Evolutionary conservation across 805 yeast genomes (phyloP), one percentile per base, ranked within the genome.

Genomic region (Kodamaea lidongshanica): DNA sequence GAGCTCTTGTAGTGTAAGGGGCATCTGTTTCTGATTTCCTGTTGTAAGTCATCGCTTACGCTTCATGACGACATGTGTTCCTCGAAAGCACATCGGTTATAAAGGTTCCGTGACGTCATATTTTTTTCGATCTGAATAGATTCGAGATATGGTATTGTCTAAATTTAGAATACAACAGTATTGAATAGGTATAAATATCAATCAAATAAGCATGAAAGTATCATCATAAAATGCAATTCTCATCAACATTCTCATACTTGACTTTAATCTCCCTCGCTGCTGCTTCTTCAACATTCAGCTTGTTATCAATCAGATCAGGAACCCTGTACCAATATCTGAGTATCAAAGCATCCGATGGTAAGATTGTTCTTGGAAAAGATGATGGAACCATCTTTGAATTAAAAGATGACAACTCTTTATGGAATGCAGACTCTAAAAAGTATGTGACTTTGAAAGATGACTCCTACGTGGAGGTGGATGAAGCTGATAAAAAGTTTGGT

Each of bases 281-380:
- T 16, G 52, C 58, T 12, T 52, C 47, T 7, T 39, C 35, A 29
- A 30, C 42, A 12, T 41, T 53, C 32, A 27, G 36, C 15, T 38
- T 47, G 11, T 29, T 49, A 17, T 34, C 46, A 19, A 48, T 52
- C 19, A 44, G 46, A 24, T 52, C 58, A 6, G 59, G 55, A 7
- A 41, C 56, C 7, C 31, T 25, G 6, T 48, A 41, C 44, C 59
- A 54, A 22, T 51, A 46, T 38, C 18, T 28, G 30, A 21, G 34
- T 16, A 25, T 35, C 18, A 22, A 26, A 16, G 13, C 36, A 6
- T 27, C 28, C 12, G 37, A 37, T 18, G 32, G 32, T 9, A 27
- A 24, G 16, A 19, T 38, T 7, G 28, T 32, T 33, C 45, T 41
- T n/a, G 41, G 36, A 8, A 12, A 34, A 10, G 37, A 40, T 16